Evolutionary conservation across 2,329 filamentous ascomycete genomes (phyloP).

Genomic region (Monosporascus cannonballus): DNA sequence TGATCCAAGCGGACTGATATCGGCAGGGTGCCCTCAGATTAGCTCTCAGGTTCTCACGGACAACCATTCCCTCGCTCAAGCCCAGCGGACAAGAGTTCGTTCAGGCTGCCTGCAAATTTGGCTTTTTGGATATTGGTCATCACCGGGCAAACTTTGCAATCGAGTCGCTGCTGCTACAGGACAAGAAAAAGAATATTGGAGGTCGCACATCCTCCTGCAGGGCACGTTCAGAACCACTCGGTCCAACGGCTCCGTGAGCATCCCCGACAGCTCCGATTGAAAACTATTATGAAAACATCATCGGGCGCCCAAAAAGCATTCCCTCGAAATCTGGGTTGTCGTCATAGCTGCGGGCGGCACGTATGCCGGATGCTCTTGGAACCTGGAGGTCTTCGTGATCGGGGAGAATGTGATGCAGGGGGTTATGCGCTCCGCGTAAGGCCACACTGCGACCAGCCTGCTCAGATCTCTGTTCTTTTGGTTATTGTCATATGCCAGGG

Average conservation of each 20-base stretch:
- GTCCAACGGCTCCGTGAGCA: conserved; percentile 12
- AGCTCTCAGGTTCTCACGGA: conserved; percentile 51
- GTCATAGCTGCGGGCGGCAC: conserved; percentile 21
- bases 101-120: conserved; percentile 49
- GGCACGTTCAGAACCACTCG: conserved; percentile 4
- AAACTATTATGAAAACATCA: conserved; percentile 38
- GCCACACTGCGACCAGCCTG: conserved; percentile 18
- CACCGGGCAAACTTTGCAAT: conserved; percentile 34
- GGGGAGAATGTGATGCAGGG: conserved; percentile 6
- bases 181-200: conserved; percentile 7
- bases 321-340: conserved; percentile 16
- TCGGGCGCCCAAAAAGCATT: conserved; percentile 13
- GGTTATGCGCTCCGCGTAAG: conserved; percentile 1
- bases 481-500: conserved; percentile 23
- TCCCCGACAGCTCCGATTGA: conserved; percentile 45
- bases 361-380: conserved; percentile 7
- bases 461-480: conserved; percentile 49
- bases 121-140: conserved; percentile 52
- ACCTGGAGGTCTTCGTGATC: conserved; percentile 6
- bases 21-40: conserved; percentile 42
- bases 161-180: conserved; percentile 14
- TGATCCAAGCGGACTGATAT: neutral
- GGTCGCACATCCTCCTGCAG: conserved; percentile 5
- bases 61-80: conserved; percentile 31
- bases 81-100: conserved; percentile 9